Percentiles rank a stretch among this genome's conserved stretches.
Conservation (phyloP, 2,329 filamentous ascomycete species). For the Mariannaea elegans region DNA sequence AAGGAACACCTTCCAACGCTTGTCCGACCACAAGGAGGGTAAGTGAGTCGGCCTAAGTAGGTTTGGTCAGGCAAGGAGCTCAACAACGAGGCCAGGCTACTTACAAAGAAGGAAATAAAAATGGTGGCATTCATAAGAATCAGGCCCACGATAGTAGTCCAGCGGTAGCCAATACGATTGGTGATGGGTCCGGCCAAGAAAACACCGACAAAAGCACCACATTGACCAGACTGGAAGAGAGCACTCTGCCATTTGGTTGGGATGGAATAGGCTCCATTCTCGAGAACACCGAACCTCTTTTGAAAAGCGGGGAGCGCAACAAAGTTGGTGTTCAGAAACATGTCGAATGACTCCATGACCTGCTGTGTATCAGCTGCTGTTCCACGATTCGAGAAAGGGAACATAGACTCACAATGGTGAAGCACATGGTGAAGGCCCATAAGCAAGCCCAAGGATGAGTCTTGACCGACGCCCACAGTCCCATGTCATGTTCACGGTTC, state of each 20-base stretch:
- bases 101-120: conserved; percentile 61
- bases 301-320: conserved; percentile 50
- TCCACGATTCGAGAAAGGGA: no score
- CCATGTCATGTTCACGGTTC: conserved; percentile 52
- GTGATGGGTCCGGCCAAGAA: conserved; percentile 47
- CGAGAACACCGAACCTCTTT: conserved; percentile 42
- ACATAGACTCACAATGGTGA: conserved; percentile 52
- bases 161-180: conserved; percentile 45
- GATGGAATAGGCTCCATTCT: conserved; percentile 43
- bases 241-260: conserved; percentile 51
- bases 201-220: conserved; percentile 47
- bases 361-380: conserved; percentile 24
- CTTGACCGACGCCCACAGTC: conserved; percentile 48
- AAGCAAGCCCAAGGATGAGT: conserved; percentile 53
- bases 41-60: conserved; percentile 41
- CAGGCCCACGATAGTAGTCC: conserved; percentile 47
- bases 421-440: conserved; percentile 58
- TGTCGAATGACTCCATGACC: conserved; percentile 59
- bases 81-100: background rate
- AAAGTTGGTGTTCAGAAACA: conserved; percentile 57
- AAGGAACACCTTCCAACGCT: conserved; percentile 65
- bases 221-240: conserved; percentile 44
- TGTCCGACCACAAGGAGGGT: conserved; percentile 57
- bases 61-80: background rate
- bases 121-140: conserved; percentile 48